Base-by-base conservation (phyloP, 345 rosid genomes). In the Anastatica hierochuntica region DNA sequence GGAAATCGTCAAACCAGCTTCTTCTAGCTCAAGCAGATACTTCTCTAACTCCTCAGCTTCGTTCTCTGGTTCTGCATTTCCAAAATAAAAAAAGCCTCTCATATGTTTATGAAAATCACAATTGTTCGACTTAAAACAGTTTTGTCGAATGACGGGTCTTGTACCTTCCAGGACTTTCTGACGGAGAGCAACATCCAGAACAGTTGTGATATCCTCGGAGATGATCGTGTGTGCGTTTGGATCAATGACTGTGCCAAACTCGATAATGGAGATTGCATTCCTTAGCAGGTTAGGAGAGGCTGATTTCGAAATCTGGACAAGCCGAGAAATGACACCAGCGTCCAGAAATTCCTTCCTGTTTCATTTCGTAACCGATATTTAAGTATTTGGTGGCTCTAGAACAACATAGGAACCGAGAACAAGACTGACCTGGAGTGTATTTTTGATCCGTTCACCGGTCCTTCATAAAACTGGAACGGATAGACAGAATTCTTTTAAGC, bases 251-350 rank as follows among this genome's bases (percentile, higher is more conserved):
- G 77, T 69, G 49, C 62, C 65, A 63, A 69, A 80, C 77, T 86
- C 97, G 2, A 86, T 75, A 52, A 90, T 19, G 11, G 86, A 75
- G 58, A 88, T 81, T 35, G 77, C 81, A 45, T 84, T 86, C 56
- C 88, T 77, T 58, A 84, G 87, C 39, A 82, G 66, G 57, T 63
- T 49, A 26, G 81, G 75, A 14, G 81, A 66, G 7, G 83, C 71
- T 12, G 72, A 54, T 78, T 75, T 82, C 56, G 84, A 56, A 53
- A 84, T 82, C 64, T 76, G 74, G 38, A 79, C 72, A 31, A 86
- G 79, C 43, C 77, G 69, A 74, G 69, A 56, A 50, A 79, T 69
- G 43, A 86, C 60, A 64, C 76, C 48, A 44, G 77, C 49, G 63
- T 84, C 90, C 53, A 73, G 47, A 53, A 72, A 20, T 44, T 78